Percentiles rank a stretch among this genome's conserved stretches.
Evolutionary conservation across 2,329 filamentous ascomycete genomes (phyloP).

Genomic region (Bipolaris sorokiniana): DNA sequence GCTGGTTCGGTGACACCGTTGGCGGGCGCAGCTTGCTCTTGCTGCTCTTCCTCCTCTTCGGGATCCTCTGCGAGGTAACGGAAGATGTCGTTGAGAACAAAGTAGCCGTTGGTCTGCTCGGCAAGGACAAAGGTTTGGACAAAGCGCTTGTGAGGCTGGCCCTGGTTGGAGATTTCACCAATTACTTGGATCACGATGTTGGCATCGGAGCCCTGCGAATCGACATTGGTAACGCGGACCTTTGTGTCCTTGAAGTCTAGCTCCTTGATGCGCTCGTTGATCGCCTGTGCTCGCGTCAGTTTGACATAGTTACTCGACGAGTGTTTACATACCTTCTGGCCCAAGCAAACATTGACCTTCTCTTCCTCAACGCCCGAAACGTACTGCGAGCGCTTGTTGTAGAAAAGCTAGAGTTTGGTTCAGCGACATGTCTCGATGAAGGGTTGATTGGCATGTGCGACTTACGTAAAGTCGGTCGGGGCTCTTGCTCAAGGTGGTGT

Average conservation of each 20-base stretch:
- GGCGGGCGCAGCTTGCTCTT: conserved; percentile 43
- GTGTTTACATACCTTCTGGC: conserved; percentile 73
- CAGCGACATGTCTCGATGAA: conserved; percentile 21
- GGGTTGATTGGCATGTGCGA: not conserved
- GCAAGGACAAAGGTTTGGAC: conserved; percentile 97
- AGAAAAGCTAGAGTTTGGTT: conserved; percentile 70
- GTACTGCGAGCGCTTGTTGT: conserved; percentile 94
- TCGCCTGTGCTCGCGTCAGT: conserved; percentile 64
- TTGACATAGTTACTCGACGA: not conserved
- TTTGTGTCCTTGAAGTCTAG: conserved; percentile 98
- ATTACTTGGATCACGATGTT: conserved; percentile 99
- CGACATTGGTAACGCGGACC: conserved; percentile 96
- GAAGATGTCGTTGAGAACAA: conserved; percentile 97
- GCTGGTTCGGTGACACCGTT: conserved; percentile 52
- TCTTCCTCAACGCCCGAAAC: conserved; percentile 92
- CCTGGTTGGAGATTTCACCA: conserved; percentile 95
- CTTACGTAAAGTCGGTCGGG: conserved; percentile 85
- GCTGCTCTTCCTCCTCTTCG: conserved; percentile 66
- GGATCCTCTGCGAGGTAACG: conserved; percentile 86
- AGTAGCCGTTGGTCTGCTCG: conserved; percentile 95
- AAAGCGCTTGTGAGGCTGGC: conserved; percentile 90
- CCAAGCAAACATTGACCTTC: conserved; percentile 82
- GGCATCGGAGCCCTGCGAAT: conserved; percentile 88
- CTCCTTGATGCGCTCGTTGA: conserved; percentile 91
- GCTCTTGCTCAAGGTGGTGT: conserved; percentile 92